Conservation (phyloP, 2,329 filamentous ascomycete genomes). For the Colletotrichum scovillei region DNA sequence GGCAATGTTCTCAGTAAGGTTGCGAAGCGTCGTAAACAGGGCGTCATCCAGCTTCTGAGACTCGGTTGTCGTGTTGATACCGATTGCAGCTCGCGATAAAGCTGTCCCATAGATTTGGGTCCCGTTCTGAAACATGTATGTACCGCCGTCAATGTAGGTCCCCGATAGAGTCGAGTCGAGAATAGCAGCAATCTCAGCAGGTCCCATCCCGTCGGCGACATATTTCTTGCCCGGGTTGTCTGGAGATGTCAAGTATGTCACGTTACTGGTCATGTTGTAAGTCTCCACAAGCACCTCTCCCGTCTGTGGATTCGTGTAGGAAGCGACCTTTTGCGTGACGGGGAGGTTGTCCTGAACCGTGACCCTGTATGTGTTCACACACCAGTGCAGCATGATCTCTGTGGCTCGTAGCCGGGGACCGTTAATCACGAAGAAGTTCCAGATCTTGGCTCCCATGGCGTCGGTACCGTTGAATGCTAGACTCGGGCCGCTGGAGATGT, state of each 20-base stretch:
- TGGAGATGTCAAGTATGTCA: conserved; percentile 22
- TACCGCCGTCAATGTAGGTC: background rate
- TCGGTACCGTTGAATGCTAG: conserved; percentile 1
- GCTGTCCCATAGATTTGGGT: conserved; percentile 18
- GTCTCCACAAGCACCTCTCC: conserved; percentile 9
- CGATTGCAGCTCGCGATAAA: conserved; percentile 10
- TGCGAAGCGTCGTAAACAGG: conserved; percentile 1
- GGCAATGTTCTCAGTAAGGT: conserved; percentile 23
- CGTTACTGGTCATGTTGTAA: conserved; percentile 8
- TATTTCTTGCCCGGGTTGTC: conserved; percentile 4
- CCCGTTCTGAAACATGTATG: conserved; percentile 4
- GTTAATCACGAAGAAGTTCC: conserved; percentile 19
- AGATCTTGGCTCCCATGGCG: background rate
- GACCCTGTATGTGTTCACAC: conserved; percentile 19
- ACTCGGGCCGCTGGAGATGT: conserved; percentile 12
- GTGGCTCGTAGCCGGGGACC: background rate
- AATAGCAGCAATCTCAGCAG: background rate
- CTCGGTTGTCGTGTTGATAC: background rate
- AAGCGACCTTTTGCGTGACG: conserved; percentile 6
- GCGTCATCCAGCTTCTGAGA: conserved; percentile 22
- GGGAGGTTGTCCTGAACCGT: conserved; percentile 11
- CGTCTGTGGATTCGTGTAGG: background rate
- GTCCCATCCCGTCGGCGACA: conserved; percentile 7
- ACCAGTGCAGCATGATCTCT: conserved; percentile 22
- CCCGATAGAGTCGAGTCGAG: background rate